Percentiles rank a stretch among this genome's conserved stretches.
These are phyloP conservation scores for Skeletonema grethae DNA, from an alignment of 108 stramenopile species.

Conservation along the genomic window DNA sequence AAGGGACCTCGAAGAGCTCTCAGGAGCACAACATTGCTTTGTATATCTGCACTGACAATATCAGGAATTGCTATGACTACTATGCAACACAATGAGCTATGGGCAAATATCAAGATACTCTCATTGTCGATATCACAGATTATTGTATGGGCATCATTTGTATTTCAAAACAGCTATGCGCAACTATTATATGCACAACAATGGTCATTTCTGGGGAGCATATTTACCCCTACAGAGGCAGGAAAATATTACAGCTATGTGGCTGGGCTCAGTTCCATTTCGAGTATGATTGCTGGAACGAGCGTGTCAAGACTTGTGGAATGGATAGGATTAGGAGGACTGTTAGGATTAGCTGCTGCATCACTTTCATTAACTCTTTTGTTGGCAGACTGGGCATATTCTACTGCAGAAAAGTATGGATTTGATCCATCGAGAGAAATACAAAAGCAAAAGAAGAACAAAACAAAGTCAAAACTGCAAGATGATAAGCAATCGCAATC, in stretches of 20 bases:
- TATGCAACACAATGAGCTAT: conserved; percentile 28
- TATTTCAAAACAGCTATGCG: conserved; percentile 84
- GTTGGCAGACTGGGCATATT: conserved; percentile 60
- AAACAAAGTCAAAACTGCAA: neutral
- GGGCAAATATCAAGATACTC: conserved; percentile 20
- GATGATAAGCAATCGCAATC: conserved; percentile 10
- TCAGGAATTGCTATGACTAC: conserved; percentile 43
- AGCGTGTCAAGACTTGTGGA: conserved; percentile 56
- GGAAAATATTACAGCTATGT: conserved; percentile 80
- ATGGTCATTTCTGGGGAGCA: conserved; percentile 82
- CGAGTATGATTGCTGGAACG: conserved; percentile 69
- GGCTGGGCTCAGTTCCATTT: conserved; percentile 71
- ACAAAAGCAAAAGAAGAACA: conserved; percentile 29
- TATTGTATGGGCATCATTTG: conserved; percentile 63
- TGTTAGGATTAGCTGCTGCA: conserved; percentile 61
- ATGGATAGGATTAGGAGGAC: conserved; percentile 55
- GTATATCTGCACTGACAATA: conserved; percentile 45
- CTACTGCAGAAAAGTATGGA: conserved; percentile 66
- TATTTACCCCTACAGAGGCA: conserved; percentile 72
- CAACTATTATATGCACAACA: conserved; percentile 80
- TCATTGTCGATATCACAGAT: conserved; percentile 47
- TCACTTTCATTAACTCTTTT: conserved; percentile 58
- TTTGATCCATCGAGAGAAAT: conserved; percentile 58
- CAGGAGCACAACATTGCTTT: conserved; percentile 52
- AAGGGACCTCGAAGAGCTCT: conserved; percentile 71